Evolutionary conservation across 306 rosid species (phyloP), one percentile per base, ranked within the genome.

Genomic region (Parietaria judaica): DNA sequence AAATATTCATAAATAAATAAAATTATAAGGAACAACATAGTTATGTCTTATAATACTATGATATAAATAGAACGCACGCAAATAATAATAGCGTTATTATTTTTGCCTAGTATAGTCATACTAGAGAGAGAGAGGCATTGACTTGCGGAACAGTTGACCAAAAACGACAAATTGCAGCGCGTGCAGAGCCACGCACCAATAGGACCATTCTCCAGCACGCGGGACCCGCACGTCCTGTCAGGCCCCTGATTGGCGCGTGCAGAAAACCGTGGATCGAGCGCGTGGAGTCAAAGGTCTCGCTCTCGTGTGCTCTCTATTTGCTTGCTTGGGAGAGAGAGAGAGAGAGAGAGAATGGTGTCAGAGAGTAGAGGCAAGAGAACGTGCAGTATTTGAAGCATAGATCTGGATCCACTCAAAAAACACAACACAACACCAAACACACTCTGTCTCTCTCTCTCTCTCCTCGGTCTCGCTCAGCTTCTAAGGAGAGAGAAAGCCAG

Each of bases 341-440:
- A 56, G 58, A 62, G 66, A 9, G 3, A 34, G n/a, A 13, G 8
- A 13, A 63, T 45, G 67, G 67, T 77, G 85, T 84, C 85, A 79
- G 87, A 79, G 76, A 50, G 46, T 72, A 14, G 79, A 71, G 82
- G 76, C 69, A 74, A 70, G 82, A 69, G 86, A 82, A 80, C 84
- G 84, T 80, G 86, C 84, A 72, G 47, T 60, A 71, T 82, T 85
- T 81, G 80, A 73, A 71, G 68, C 83, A 53, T 75, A 77, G 86
- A 86, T 86, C 88, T 79, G 81, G 73, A 86, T 81, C 83, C 88
- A 36, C 78, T 73, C 78, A 69, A 71, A 69, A 53, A 47, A 66
- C 48, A 36, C 44, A 47, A 23, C 46, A 34, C 44, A 13, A 61
- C 3, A n/a, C 41, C 62, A 17, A 5, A 14, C 49, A 50, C 61